Evolutionary conservation across 192 early-diverging fungal genomes (phyloP), one percentile per base, ranked within the genome.

Genomic region (Linnemannia elongata): DNA sequence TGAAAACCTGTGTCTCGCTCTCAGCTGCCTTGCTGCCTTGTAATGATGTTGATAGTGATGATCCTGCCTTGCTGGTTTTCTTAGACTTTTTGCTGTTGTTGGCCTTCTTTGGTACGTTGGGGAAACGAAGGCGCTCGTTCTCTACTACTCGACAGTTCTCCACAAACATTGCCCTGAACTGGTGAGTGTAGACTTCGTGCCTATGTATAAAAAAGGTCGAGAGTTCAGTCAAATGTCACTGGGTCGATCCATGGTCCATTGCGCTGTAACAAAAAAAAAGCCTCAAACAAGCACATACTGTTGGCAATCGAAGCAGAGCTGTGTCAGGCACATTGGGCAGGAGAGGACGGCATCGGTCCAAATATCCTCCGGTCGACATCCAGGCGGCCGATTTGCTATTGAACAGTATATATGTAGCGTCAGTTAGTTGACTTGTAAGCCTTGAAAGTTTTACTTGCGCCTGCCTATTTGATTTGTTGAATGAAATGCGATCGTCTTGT

Each of bases 121-220:
- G 75, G 57, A 80, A 91, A 15, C 89, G 78, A 49, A 91, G 85
- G 39, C 80, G 60, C 45, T 91, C 92, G 30, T 71, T 89, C 24
- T 82, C 85, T 45, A 89, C 78, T 18, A 91, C 78, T 24, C 89
- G 75, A 72, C 94, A 95, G 79, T 93, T 89, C 55, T 91, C 90
- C 3, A 94, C 93, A 88, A 95, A 95, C 89, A 95, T 93, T 27
- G 94, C 94, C 42, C 94, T 85, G 80, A 90, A 95, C 75, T 95
- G 94, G 69, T 90, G 90, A 18, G 87, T 66, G 79, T 94, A 94
- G 17, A 75, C 24, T 9, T 92, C 92, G 66, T 95, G 94, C 76
- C 92, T 93, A 77, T 35, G 36, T 39, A 27, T 33, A 63, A 63
- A 39, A 10, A 76, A 60, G 15, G 39, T 66, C 13, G 12, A 33